phyloP scores from a whole-genome alignment of 78 protist genomes.

The Emiliania huxleyi region DNA sequence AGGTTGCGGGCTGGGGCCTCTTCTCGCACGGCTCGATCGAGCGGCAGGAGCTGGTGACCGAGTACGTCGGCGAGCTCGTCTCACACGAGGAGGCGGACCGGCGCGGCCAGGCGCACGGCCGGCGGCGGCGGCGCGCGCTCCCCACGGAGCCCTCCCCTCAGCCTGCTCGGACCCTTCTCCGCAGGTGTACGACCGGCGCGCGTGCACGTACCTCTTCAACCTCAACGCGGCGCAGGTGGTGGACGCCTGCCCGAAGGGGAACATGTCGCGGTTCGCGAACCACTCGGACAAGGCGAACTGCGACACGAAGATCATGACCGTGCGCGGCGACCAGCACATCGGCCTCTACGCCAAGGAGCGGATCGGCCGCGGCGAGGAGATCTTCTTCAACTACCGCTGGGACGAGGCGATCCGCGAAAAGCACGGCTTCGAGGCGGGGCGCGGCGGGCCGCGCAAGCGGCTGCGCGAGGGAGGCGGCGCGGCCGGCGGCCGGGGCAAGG shows the following conservation, averaged over 20 bases:
- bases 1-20: slow-evolving; percentile 4
- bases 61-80: slow-evolving; percentile 15
- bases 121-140: too few relatives aligned
- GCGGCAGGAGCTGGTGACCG: background rate
- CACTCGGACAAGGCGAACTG: background rate
- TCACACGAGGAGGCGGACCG: slow-evolving; percentile 32
- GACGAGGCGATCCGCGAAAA: background rate
- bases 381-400: background rate
- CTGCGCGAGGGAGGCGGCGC: too few relatives aligned
- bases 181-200: background rate
- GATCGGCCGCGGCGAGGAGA: background rate
- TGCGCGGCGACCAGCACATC: background rate
- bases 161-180: too few relatives aligned
- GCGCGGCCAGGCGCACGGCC: too few relatives aligned
- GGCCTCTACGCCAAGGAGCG: background rate
- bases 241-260: background rate
- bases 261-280: background rate
- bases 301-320: background rate
- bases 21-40: background rate
- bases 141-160: too few relatives aligned
- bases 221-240: background rate
- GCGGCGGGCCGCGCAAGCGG: too few relatives aligned
- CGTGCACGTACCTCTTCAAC: background rate
- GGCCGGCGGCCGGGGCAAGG: too few relatives aligned
- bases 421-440: too few relatives aligned